Percentiles rank a stretch among this genome's conserved stretches.
Conservation (phyloP, 2,329 filamentous ascomycete species). For the Pseudogymnoascus sp. region DNA sequence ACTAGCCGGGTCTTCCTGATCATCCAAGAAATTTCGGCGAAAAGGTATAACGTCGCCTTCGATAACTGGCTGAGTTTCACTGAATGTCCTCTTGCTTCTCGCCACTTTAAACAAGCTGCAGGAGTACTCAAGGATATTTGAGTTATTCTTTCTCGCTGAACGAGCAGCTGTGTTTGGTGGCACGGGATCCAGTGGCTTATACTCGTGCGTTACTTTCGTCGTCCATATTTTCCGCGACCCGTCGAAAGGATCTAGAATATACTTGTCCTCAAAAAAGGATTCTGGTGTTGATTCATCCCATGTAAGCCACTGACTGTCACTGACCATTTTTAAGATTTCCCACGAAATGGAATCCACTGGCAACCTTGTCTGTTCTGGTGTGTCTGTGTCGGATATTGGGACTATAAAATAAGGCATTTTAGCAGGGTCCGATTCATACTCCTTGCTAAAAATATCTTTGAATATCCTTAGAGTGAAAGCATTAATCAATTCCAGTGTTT, state of each 20-base stretch:
- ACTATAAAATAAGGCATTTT: conserved; percentile 79
- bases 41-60: conserved; percentile 65
- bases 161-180: conserved; percentile 46
- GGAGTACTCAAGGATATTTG: conserved; percentile 75
- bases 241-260: conserved; percentile 50
- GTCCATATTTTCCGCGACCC: conserved; percentile 56
- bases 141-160: conserved; percentile 34
- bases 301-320: conserved; percentile 21
- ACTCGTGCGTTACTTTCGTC: conserved; percentile 43
- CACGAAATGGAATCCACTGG: conserved; percentile 48
- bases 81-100: conserved; percentile 43
- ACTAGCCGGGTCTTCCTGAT: conserved; percentile 37
- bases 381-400: conserved; percentile 37
- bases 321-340: conserved; percentile 41
- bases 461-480: conserved; percentile 70
- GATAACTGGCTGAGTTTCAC: conserved; percentile 70
- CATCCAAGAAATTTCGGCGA: conserved; percentile 77
- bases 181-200: conserved; percentile 57
- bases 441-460: conserved; percentile 81
- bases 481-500: conserved; percentile 49
- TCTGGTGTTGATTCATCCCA: conserved; percentile 38
- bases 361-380: background rate
- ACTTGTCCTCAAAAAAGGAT: conserved; percentile 44
- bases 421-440: conserved; percentile 53
- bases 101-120: conserved; percentile 64